Conservation (phyloP, 2,329 filamentous ascomycete species). For the Metarhizium humberi region DNA sequence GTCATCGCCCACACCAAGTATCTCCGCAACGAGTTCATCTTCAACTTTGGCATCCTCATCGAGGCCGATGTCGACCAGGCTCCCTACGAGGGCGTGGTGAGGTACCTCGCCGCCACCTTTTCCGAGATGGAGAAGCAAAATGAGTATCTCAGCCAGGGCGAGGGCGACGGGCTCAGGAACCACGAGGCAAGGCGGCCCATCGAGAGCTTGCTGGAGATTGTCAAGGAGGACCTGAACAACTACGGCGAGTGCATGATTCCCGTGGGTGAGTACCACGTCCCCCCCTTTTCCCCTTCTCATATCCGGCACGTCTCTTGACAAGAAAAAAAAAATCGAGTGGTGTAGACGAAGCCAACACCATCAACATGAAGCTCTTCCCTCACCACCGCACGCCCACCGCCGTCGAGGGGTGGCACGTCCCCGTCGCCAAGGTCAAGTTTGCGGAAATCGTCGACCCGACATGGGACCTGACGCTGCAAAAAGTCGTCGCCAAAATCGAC, state of each 20-base stretch:
- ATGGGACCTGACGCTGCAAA: constrained; percentile 68
- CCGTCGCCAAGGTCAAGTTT: constrained; percentile 62
- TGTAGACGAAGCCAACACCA: constrained; percentile 79
- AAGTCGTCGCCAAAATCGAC: constrained; percentile 79
- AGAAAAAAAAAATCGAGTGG: not conserved
- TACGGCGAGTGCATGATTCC: constrained; percentile 99
- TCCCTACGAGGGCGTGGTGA: constrained; percentile 75
- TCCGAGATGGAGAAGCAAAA: constrained; percentile 87
- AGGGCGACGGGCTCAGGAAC: constrained; percentile 27
- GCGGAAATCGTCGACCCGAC: constrained; percentile 54
- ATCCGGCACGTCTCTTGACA: not conserved
- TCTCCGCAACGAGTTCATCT: constrained; percentile 91
- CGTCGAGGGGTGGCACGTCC: constrained; percentile 84
- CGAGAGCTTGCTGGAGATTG: constrained; percentile 72
- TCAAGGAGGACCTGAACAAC: constrained; percentile 84
- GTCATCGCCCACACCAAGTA: constrained; percentile 78
- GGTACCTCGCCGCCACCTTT: constrained; percentile 77
- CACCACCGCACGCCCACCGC: constrained; percentile 67
- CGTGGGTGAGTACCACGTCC: constrained; percentile 52
- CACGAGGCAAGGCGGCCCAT: constrained; percentile 53
- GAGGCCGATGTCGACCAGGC: constrained; percentile 57
- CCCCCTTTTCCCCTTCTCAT: not conserved
- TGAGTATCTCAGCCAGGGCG: constrained; percentile 64
- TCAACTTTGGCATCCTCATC: constrained; percentile 89
- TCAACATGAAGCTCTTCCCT: constrained; percentile 94